Conservation (phyloP, 495 filamentous ascomycete species). For the Podospora conica region DNA sequence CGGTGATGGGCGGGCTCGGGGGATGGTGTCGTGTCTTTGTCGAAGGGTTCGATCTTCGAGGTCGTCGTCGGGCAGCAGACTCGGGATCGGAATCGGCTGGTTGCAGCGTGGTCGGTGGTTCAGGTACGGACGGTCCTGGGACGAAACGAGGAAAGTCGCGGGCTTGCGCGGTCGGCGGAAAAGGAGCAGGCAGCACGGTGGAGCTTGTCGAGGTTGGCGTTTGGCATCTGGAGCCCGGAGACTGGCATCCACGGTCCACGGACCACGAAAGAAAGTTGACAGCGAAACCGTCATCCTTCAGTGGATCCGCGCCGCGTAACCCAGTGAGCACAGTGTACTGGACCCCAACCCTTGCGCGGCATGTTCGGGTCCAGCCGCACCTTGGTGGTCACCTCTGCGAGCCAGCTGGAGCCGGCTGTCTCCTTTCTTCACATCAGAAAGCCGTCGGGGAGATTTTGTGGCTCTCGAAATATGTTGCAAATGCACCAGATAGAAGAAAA, state of each 20-base stretch:
- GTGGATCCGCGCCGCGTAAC: slow-evolving; percentile 3
- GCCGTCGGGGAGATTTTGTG: too few relatives aligned
- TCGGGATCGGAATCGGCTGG: neutral
- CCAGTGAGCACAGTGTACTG: neutral
- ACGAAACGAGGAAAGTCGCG: neutral
- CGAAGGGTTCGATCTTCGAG: too few relatives aligned
- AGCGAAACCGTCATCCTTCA: slow-evolving; percentile 11
- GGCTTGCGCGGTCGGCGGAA: neutral
- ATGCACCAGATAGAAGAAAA: too few relatives aligned
- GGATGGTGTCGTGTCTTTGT: slow-evolving; percentile 4
- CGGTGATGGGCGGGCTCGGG: neutral
- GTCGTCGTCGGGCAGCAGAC: neutral
- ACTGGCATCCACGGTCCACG: neutral
- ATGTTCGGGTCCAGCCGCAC: neutral
- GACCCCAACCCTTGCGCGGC: neutral
- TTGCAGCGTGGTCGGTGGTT: neutral
- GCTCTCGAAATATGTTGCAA: too few relatives aligned
- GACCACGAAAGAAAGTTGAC: slow-evolving; percentile 9
- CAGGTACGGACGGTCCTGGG: neutral
- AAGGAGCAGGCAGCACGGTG: slow-evolving; percentile 4
- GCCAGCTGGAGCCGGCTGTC: neutral
- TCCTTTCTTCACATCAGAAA: neutral
- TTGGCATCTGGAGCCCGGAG: neutral
- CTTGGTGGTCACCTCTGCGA: neutral
- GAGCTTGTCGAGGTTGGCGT: slow-evolving; percentile 2